Conservation (phyloP, 306 rosid genomes). For the Glycyrrhiza uralensis region DNA sequence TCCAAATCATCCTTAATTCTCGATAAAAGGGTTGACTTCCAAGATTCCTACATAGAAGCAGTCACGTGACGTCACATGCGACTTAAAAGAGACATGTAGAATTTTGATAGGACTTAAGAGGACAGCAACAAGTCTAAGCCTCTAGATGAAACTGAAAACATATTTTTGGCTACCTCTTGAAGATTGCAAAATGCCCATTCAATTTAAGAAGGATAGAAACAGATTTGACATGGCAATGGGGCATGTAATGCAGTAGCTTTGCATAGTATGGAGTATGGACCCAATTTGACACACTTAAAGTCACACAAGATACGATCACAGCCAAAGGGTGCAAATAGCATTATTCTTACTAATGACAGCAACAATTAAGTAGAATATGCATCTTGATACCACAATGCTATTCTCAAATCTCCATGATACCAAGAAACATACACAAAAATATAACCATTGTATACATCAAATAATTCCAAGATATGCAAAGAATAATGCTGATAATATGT, state of each 20-base stretch:
- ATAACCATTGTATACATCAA: background rate
- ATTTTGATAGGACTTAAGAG: background rate
- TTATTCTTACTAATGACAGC: background rate
- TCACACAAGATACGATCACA: background rate
- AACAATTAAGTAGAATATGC: background rate
- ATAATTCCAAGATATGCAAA: background rate
- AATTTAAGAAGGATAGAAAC: background rate
- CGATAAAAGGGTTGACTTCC: constrained; percentile 46
- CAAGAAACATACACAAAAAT: background rate
- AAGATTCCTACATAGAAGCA: constrained; percentile 40
- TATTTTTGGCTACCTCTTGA: background rate
- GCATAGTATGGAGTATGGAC: background rate
- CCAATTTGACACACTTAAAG: constrained; percentile 11
- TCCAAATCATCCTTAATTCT: constrained; percentile 44
- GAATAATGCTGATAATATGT: background rate
- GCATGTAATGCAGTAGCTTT: background rate
- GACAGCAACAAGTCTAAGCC: background rate
- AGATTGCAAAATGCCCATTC: background rate
- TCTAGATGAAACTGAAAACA: constrained; percentile 8
- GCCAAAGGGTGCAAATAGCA: background rate
- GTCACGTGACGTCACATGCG: background rate
- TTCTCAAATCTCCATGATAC: background rate
- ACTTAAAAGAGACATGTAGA: constrained; percentile 7
- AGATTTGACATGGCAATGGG: background rate
- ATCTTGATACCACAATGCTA: background rate